Evolutionary conservation across 2,329 filamentous ascomycete genomes (phyloP).

Genomic region (Parastagonospora nodorum): DNA sequence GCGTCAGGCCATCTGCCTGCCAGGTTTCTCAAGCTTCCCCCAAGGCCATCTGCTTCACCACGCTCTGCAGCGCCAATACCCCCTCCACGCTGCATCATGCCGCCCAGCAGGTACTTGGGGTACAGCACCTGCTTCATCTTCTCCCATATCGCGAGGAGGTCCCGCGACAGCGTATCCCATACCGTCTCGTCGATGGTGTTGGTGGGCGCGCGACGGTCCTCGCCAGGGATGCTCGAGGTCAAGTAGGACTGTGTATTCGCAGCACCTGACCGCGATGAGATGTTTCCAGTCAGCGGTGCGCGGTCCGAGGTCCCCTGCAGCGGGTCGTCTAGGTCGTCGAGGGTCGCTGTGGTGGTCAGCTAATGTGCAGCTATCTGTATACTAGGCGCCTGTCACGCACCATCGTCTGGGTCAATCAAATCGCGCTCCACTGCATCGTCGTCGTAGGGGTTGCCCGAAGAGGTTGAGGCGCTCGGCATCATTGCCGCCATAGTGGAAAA

Average conservation of each 20-base stretch:
- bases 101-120: constrained; percentile 86
- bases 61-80: constrained; percentile 63
- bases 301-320: constrained; percentile 71
- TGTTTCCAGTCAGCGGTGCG: constrained; percentile 83
- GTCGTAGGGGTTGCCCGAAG: constrained; percentile 50
- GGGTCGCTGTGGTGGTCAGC: constrained; percentile 64
- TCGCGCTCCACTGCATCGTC: constrained; percentile 55
- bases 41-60: constrained; percentile 54
- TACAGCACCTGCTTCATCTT: constrained; percentile 98
- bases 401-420: constrained; percentile 60
- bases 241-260: constrained; percentile 77
- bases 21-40: constrained; percentile 57
- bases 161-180: constrained; percentile 94
- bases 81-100: constrained; percentile 64
- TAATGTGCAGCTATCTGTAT: constrained; percentile 4
- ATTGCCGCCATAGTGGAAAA: constrained; percentile 50
- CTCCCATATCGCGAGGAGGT: constrained; percentile 91
- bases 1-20: constrained; percentile 71
- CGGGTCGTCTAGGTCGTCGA: constrained; percentile 93
- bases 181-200: constrained; percentile 98
- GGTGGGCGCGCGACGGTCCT: constrained; percentile 84
- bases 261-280: constrained; percentile 56
- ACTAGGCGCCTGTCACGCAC: constrained; percentile 40
- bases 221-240: constrained; percentile 86
- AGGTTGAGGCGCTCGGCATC: constrained; percentile 49